Evolutionary conservation across 805 yeast genomes (phyloP), one percentile per base, ranked within the genome.

Genomic region (Grigorovia humatica): DNA sequence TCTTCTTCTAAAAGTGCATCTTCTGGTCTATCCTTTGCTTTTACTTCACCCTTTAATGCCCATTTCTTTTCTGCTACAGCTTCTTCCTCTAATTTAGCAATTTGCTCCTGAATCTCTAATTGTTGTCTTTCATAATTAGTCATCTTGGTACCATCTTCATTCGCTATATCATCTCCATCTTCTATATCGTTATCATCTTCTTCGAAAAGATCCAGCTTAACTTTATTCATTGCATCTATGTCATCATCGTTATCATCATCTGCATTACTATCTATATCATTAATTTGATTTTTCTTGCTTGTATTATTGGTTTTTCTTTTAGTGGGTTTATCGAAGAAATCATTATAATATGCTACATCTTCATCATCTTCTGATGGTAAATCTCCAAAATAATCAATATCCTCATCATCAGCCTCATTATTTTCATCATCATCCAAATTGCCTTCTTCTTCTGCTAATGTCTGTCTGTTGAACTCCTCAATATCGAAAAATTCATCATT

Each of bases 21-120:
- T 45, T 74, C 73, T 8, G 95, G 96, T 64, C 99, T 77, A 57
- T 83, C 85, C 55, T 77, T 80, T 1, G 89, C 86, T 52, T 78
- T 77, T 1, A 88, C 89, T 70, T 93, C 99, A 70, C 99, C 99
- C 60, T 82, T 85, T 79, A 91, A 76, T 8, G 96, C 81, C 99
- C 99, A 91, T 61, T 81, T 82, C 71, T 93, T 91, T 52, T 85
- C 91, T 4, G 90, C 93, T 32, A 91, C 82, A 17, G 93, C 83
- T 65, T 90, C 97, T 46, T 81, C 80, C 69, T 91, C 99, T 48
- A 90, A 73, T 58, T 78, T 75, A 40, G 78, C 78, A 54, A 93
- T 93, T 68, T 93, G 95, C 40, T 77, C 75, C 60, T 83, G 86
- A 27, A 93, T 73, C 54, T 79, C 80, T 49, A 74, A 73, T 67